Base-by-base conservation (phyloP, 129 eudicot species). In the Silybum marianum region DNA sequence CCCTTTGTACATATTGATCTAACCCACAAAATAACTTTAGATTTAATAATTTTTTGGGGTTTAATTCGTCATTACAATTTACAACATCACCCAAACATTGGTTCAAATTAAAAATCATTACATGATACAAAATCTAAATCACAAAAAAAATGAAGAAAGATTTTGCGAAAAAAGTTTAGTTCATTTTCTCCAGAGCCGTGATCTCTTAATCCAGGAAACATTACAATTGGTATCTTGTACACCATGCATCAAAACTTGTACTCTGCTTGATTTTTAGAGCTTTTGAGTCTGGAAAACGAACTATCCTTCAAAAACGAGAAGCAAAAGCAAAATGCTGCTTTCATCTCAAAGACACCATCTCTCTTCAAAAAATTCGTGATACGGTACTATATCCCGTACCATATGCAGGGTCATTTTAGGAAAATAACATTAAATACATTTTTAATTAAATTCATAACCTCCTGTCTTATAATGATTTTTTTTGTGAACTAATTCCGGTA, bases 261-360 rank as follows among this genome's bases (percentile, higher is more conserved):
- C 44, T 23, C 14, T 32, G 19, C 22, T 39, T 32, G 44, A 22
- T 13, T 14, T 69, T 69, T 69, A 1, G 21, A 36, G 36, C 7
- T 12, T 13, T 69, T 12, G 4, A 10, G 16, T 30, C 44, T 70
- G 13, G 13, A 70, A 32, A 70, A 70, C 25, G 13, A 11, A 70
- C 74, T 18, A 13, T 38, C 74, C 74, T 70, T 70, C 48, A 70
- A 70, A 70, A 70, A 70, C 16, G 12, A 34, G 73, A 70, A 70
- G 23, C 23, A 12, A 5, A 69, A 13, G 9, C 40, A 69, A 12
- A 26, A 30, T 25, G 39, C 72, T 69, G 74, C 46, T 32, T 34
- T 34, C 74, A 32, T 34, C 48, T 32, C 25, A 32, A 39, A 9
- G 2, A 32, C 6, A 70, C 74, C 74, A 70, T 70, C 74, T 32